These are phyloP conservation scores for Cercospora beticola DNA, from an alignment of 2,329 filamentous ascomycete genomes.

Conservation along the genomic window DNA sequence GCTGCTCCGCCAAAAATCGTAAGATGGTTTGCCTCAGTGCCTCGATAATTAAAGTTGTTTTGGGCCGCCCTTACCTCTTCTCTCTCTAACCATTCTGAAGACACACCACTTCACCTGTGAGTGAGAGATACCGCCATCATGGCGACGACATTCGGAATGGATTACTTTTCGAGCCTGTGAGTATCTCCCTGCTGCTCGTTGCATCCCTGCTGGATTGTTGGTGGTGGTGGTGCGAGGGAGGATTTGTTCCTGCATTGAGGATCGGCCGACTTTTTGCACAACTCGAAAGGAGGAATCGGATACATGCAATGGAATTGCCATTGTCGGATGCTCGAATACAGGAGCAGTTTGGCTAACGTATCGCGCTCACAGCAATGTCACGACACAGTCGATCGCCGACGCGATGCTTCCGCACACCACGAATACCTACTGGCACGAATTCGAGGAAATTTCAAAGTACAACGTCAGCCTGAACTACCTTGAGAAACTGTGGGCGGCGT, in stretches of 20 bases:
- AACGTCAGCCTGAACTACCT: slow-evolving; percentile 83
- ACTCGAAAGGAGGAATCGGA: background rate
- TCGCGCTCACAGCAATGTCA: slow-evolving; percentile 34
- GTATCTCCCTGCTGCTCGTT: slow-evolving; percentile 2
- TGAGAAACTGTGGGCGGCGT: slow-evolving; percentile 89
- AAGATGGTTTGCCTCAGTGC: slow-evolving; percentile 1
- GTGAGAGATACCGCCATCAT: slow-evolving; percentile 15
- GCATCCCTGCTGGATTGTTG: background rate
- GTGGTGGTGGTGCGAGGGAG: background rate
- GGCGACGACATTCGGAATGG: slow-evolving; percentile 31
- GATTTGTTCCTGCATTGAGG: slow-evolving; percentile 12
- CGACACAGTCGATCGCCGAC: slow-evolving; percentile 36
- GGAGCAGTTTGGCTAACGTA: background rate
- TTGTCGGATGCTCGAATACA: background rate
- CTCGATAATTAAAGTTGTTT: background rate
- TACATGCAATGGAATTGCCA: background rate
- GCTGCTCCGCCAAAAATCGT: slow-evolving; percentile 4
- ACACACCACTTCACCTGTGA: background rate
- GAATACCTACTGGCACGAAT: slow-evolving; percentile 65
- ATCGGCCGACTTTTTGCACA: background rate
- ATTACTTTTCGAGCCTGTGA: slow-evolving; percentile 29
- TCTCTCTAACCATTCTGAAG: background rate
- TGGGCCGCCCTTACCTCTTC: background rate
- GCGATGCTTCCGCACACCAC: slow-evolving; percentile 43
- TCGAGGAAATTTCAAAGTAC: slow-evolving; percentile 64